A percentile compares a stretch with the other conserved stretches of the same genome.
These are phyloP conservation scores for Ichthyophthirius multifiliis DNA, from an alignment of 169 alveolate genomes.

Conservation along the genomic window DNA sequence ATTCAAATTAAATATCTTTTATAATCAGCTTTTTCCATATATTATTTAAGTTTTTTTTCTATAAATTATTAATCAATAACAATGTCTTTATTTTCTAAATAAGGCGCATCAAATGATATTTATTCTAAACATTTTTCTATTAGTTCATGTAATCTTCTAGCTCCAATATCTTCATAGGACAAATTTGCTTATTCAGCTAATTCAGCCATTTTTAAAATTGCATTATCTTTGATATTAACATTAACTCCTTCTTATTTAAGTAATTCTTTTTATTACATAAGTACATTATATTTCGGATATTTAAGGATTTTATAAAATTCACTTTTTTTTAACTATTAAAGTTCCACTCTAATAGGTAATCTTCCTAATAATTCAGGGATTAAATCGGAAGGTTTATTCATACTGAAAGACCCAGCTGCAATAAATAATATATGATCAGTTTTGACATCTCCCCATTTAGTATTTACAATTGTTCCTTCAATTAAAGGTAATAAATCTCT, in stretches of 20 bases:
- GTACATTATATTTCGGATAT: slow-evolving; percentile 78
- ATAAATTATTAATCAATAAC: slow-evolving; percentile 44
- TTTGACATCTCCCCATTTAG: slow-evolving; percentile 83
- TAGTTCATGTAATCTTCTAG: slow-evolving; percentile 88
- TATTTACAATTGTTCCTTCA: slow-evolving; percentile 86
- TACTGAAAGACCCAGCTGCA: slow-evolving; percentile 90
- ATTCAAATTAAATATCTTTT: slow-evolving; percentile 49
- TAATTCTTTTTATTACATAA: slow-evolving; percentile 76
- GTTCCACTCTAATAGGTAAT: slow-evolving; percentile 83
- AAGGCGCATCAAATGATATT: slow-evolving; percentile 58
- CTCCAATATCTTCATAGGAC: slow-evolving; percentile 88
- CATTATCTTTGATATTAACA: slow-evolving; percentile 69
- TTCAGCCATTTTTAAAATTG: slow-evolving; percentile 63
- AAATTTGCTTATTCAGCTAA: slow-evolving; percentile 74
- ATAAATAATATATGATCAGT: slow-evolving; percentile 89
- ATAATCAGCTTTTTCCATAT: slow-evolving; percentile 45
- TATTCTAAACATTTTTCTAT: slow-evolving; percentile 78
- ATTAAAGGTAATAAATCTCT: slow-evolving; percentile 88
- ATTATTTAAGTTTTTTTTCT: slow-evolving; percentile 27
- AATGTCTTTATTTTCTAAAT: slow-evolving; percentile 35
- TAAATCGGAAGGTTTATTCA: slow-evolving; percentile 86
- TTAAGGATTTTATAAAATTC: slow-evolving; percentile 79
- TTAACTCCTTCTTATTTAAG: slow-evolving; percentile 81
- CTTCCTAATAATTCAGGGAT: slow-evolving; percentile 91
- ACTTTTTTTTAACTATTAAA: slow-evolving; percentile 72